Evolutionary conservation across 148 eudicot genomes (phyloP).

Genomic region (Vaccinium myrtillus): DNA sequence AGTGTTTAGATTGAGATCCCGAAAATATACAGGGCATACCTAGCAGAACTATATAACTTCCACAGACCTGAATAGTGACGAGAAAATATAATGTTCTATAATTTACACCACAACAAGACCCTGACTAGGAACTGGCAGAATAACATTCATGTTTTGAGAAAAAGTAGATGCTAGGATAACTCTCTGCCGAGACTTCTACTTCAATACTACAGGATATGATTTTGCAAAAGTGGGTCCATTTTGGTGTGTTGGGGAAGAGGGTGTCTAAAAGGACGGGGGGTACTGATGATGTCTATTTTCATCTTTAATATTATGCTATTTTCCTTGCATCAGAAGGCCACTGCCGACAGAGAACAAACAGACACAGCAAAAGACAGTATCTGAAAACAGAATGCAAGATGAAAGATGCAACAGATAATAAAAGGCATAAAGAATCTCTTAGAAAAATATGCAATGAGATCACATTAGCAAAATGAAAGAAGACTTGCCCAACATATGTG

Average conservation of each 20-base stretch:
- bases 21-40: not conserved
- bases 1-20: not conserved
- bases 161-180: not conserved
- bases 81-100: not conserved
- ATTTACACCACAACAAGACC: not conserved
- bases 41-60: not conserved
- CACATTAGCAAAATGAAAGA: constrained; percentile 9
- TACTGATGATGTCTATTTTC: not conserved
- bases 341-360: not conserved
- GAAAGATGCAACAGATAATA: not conserved
- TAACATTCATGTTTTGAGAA: not conserved
- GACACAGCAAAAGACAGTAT: not conserved
- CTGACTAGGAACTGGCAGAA: not conserved
- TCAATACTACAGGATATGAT: not conserved
- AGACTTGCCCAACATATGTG: constrained; percentile 22
- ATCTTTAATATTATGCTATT: not conserved
- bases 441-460: constrained; percentile 10
- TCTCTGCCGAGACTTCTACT: not conserved
- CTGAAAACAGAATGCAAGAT: constrained; percentile 5
- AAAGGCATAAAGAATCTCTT: not conserved
- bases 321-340: not conserved
- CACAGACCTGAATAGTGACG: not conserved
- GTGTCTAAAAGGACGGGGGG: not conserved
- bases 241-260: not conserved
- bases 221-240: not conserved